Conservation (phyloP, 129 eudicot genomes). For the Artemisia annua region DNA sequence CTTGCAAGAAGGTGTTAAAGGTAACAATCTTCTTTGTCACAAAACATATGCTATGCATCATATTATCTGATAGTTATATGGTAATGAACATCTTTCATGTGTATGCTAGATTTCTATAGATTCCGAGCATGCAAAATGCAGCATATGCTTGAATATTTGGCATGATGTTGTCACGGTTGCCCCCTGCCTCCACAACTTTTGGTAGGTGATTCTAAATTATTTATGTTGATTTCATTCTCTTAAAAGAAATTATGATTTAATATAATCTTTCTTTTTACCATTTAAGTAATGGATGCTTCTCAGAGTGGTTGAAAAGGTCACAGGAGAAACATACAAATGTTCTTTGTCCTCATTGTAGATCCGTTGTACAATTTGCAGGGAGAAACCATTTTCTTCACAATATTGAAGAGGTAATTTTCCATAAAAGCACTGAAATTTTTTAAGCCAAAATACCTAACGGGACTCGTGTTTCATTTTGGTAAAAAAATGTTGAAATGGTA, state of each 20-base stretch:
- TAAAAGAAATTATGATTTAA: neutral
- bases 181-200: slow-evolving; percentile 97
- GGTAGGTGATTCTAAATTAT: slow-evolving; percentile 38
- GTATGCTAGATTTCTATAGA: slow-evolving; percentile 61
- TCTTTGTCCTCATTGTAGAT: slow-evolving; percentile 92
- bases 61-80: neutral
- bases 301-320: slow-evolving; percentile 91
- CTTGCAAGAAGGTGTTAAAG: slow-evolving; percentile 47
- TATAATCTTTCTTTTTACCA: slow-evolving; percentile 2
- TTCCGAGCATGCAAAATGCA: slow-evolving; percentile 82
- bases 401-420: slow-evolving; percentile 71
- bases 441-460: neutral
- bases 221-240: slow-evolving; percentile 14
- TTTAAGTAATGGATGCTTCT: slow-evolving; percentile 92
- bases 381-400: slow-evolving; percentile 83
- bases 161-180: slow-evolving; percentile 97
- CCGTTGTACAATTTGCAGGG: slow-evolving; percentile 79
- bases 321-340: slow-evolving; percentile 67
- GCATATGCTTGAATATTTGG: slow-evolving; percentile 88
- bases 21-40: slow-evolving; percentile 36
- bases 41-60: neutral
- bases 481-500: neutral
- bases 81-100: slow-evolving; percentile 12
- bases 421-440: no score
- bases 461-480: neutral